Evolutionary conservation across 257 asterid species (phyloP).

Genomic region (Paulownia fortunei): DNA sequence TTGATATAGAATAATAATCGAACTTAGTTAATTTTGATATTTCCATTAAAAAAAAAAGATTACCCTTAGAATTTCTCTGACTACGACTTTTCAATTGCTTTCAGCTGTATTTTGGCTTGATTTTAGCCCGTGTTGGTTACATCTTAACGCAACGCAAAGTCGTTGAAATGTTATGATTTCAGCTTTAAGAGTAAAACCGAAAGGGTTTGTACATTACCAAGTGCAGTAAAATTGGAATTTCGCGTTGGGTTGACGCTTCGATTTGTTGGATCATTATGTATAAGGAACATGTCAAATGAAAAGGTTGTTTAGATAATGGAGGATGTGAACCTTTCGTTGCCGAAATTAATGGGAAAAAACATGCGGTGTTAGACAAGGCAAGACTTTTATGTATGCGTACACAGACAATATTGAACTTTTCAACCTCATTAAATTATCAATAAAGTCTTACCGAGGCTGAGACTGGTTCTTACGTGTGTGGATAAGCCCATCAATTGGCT

Average conservation of each 20-base stretch:
- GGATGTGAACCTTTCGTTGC: not conserved
- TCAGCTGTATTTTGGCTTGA: too few species aligned
- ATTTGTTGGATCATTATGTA: not conserved
- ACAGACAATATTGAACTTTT: not conserved
- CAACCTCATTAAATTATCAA: too few species aligned
- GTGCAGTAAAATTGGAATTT: not conserved
- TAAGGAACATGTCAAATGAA: not conserved
- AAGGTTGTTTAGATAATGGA: not conserved
- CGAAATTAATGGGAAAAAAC: not conserved
- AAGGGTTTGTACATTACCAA: not conserved
- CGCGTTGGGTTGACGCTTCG: not conserved
- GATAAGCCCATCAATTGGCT: too few species aligned
- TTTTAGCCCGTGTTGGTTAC: too few species aligned
- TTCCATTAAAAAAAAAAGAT: too few species aligned
- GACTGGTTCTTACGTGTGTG: too few species aligned
- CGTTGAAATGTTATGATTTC: not conserved
- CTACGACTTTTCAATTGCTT: too few species aligned
- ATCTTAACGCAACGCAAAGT: not conserved
- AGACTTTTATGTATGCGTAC: not conserved
- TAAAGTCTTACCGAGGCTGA: too few species aligned
- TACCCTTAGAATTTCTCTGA: too few species aligned
- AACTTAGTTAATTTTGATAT: too few species aligned
- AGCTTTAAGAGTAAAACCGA: not conserved
- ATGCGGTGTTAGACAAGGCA: not conserved
- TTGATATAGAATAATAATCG: too few species aligned